Percentiles rank a stretch among this genome's conserved stretches.
These are phyloP conservation scores for Umbellularia californica DNA, from an alignment of 164 flowering plant genomes.

Conservation along the genomic window DNA sequence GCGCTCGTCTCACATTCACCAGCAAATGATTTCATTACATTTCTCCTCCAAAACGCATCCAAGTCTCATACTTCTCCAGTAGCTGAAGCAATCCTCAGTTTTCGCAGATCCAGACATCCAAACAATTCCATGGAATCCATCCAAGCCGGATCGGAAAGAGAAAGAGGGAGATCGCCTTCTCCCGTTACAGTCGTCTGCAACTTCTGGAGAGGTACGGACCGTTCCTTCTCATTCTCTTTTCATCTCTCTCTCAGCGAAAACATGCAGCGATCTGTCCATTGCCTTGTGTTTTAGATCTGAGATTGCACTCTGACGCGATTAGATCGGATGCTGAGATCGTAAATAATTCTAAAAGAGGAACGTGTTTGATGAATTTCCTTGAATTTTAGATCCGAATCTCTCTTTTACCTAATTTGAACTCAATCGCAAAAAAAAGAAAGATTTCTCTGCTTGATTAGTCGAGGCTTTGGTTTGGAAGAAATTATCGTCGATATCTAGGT, in stretches of 20 bases:
- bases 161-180: constrained; percentile 58
- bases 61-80: not conserved
- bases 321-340: not conserved
- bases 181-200: constrained; percentile 58
- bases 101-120: not conserved
- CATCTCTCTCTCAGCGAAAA: not conserved
- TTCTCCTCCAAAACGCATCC: not conserved
- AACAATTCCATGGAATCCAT: constrained; percentile 4
- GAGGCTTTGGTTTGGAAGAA: too few species aligned
- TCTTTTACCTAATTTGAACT: too few species aligned
- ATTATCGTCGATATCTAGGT: not conserved
- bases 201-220: constrained; percentile 81
- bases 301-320: not conserved
- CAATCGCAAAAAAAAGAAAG: too few species aligned
- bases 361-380: not conserved
- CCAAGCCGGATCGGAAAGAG: constrained; percentile 62
- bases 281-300: not conserved
- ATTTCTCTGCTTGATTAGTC: too few species aligned
- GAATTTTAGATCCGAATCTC: not conserved
- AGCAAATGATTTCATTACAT: not conserved
- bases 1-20: too few species aligned
- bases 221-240: not conserved
- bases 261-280: not conserved
- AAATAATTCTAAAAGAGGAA: not conserved
- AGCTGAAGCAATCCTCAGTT: not conserved